Base-by-base conservation (phyloP, 83 land plant species). In the Diphasiastrum complanatum region DNA sequence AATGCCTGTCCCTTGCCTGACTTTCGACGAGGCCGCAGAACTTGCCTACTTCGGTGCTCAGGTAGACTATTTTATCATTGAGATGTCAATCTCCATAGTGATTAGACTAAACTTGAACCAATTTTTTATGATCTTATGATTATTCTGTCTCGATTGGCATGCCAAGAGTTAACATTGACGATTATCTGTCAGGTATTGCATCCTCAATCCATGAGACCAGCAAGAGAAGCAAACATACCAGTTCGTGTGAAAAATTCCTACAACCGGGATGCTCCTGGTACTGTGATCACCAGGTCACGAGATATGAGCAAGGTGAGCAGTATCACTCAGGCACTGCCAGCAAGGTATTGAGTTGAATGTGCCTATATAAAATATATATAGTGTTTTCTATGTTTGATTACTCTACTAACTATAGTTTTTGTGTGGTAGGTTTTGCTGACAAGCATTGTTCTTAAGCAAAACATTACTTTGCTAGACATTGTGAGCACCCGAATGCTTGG, bases 401-500 rank as follows among this genome's bases (percentile, higher is more conserved):
- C 24, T 2, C 25, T 55, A 30, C 5, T 50, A 33, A 33, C 6
- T 55, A 29, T 18, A 41, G 1, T 25, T 27, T 66, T 35, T 64
- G n/a, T 53, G 14, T 31, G 50, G 16, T 84, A 95, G 99, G 83
- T 83, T 47, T 68, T 82, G 37, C 68, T 95, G 47, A 95, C 99
- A 20, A 95, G 99, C 65, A 89, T 95, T 19, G 98, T 92, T 27
- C 48, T 92, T 75, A 92, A 92, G 61, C 63, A 84, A 31, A 85
- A 92, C 75, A 79, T 92, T 22, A 92, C 98, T 45, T 85, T 92
- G 98, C 69, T 95, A 77, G 99, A 95, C 74, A 95, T 95, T 43
- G 89, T 84, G 40, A 95, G 99, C 83, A 89, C 97, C 14, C 61
- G 97, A 47, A 95, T 95, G 99, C 93, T 95, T 6, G 99, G 99